Evolutionary conservation across 371 early-diverging fungal genomes (phyloP).

Genomic region (Mortierella sp.): DNA sequence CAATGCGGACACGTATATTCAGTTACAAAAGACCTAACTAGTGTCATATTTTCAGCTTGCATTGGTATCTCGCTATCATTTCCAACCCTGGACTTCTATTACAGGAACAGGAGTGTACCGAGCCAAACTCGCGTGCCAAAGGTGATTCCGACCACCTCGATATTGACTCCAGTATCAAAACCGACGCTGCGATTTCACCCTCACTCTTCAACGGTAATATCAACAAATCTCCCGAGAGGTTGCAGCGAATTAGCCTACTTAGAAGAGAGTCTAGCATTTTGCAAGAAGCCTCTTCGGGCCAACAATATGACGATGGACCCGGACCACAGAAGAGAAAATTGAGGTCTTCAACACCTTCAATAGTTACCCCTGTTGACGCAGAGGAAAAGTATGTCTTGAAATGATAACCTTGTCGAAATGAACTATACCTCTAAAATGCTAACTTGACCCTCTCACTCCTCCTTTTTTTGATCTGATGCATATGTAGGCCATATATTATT

Average conservation of each 20-base stretch:
- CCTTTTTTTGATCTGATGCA: no score
- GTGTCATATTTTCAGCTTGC: constrained; percentile 33
- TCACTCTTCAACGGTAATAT: neutral
- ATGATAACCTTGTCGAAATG: neutral
- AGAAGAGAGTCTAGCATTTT: neutral
- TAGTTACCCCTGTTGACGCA: constrained; percentile 18
- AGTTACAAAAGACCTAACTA: neutral
- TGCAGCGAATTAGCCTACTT: no score
- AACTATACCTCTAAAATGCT: no score
- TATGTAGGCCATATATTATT: constrained; percentile 45
- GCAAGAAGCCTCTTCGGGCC: neutral
- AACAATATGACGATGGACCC: neutral
- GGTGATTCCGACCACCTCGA: neutral
- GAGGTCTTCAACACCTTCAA: constrained; percentile 17
- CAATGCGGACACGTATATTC: neutral
- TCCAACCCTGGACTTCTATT: constrained; percentile 61
- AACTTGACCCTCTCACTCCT: no score
- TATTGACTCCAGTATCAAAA: neutral
- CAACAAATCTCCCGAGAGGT: neutral
- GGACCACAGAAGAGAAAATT: neutral
- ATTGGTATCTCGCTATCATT: constrained; percentile 78
- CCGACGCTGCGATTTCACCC: neutral
- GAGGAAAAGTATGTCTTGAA: constrained; percentile 26
- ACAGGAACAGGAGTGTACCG: neutral
- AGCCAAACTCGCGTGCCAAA: neutral